These are phyloP conservation scores for Kazachstania viticola DNA, from an alignment of 805 yeast genomes.

Conservation along the genomic window DNA sequence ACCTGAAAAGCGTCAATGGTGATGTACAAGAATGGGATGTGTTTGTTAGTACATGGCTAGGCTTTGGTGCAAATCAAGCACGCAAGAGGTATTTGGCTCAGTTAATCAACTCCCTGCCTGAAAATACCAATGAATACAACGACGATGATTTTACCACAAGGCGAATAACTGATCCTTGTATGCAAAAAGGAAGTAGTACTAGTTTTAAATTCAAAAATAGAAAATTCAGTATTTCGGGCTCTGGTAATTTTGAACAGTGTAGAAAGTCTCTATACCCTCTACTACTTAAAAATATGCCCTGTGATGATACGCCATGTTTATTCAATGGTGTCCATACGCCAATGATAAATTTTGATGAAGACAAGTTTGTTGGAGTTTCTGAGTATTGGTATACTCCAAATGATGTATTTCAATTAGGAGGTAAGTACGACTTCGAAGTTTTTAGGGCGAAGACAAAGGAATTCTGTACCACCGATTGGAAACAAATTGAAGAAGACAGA, in stretches of 20 bases:
- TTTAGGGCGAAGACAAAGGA: constrained; percentile 56
- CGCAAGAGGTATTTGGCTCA: constrained; percentile 56
- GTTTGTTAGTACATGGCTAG: constrained; percentile 93
- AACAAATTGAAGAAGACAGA: constrained; percentile 36
- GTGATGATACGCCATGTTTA: constrained; percentile 79
- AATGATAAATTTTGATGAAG: constrained; percentile 61
- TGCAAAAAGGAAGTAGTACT: constrained; percentile 50
- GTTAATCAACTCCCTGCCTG: constrained; percentile 39
- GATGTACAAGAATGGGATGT: constrained; percentile 65
- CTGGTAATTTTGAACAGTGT: constrained; percentile 73
- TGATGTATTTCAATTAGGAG: constrained; percentile 81
- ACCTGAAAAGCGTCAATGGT: constrained; percentile 61
- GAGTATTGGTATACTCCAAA: constrained; percentile 97
- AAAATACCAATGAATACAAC: constrained; percentile 34
- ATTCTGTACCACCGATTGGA: constrained; percentile 76
- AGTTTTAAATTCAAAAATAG: constrained; percentile 36
- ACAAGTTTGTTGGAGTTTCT: constrained; percentile 84
- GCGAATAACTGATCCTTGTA: constrained; percentile 60
- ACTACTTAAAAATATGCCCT: constrained; percentile 66
- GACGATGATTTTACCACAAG: constrained; percentile 33
- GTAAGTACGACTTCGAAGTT: constrained; percentile 66
- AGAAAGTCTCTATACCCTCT: constrained; percentile 62
- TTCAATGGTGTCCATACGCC: constrained; percentile 97
- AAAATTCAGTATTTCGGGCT: constrained; percentile 48
- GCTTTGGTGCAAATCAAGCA: constrained; percentile 96